Percentiles rank a stretch among this genome's conserved stretches.
Evolutionary conservation across 768 basidiomycete genomes (phyloP).

Genomic region (Termitomyces titanicus): DNA sequence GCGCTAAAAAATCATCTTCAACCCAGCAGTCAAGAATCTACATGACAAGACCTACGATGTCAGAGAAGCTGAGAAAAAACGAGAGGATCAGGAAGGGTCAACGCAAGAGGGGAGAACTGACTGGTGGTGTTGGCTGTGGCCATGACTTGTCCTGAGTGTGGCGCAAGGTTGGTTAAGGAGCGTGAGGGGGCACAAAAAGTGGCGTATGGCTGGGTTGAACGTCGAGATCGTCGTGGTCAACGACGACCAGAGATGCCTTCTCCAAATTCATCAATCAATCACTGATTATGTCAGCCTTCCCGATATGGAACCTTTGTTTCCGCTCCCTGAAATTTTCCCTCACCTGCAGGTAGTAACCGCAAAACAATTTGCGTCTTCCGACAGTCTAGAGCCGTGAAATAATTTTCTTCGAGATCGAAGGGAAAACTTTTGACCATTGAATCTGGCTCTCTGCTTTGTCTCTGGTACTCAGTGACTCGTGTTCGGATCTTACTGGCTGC

Average conservation of each 20-base stretch:
- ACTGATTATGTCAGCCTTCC: not conserved
- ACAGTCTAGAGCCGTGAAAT: too few species aligned
- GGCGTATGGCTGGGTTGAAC: not conserved
- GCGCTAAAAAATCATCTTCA: not conserved
- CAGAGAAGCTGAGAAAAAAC: not conserved
- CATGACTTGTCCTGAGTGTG: not conserved
- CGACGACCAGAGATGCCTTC: not conserved
- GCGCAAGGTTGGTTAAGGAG: not conserved
- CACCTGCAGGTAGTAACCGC: too few species aligned
- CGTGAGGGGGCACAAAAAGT: not conserved
- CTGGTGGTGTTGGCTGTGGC: too few species aligned
- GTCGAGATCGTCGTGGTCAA: not conserved
- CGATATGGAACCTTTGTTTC: not conserved
- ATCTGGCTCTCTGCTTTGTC: too few species aligned
- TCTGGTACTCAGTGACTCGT: too few species aligned
- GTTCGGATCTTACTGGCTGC: too few species aligned
- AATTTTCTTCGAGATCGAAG: too few species aligned
- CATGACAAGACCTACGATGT: not conserved
- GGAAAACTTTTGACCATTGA: too few species aligned
- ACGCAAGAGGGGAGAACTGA: too few species aligned
- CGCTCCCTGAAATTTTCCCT: too few species aligned
- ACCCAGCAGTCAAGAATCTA: too few species aligned
- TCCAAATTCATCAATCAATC: not conserved
- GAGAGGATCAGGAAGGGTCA: not conserved
- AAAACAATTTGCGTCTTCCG: too few species aligned